Conservation (phyloP, 2,329 filamentous ascomycete species). For the Diplodia scrobiculata region DNA sequence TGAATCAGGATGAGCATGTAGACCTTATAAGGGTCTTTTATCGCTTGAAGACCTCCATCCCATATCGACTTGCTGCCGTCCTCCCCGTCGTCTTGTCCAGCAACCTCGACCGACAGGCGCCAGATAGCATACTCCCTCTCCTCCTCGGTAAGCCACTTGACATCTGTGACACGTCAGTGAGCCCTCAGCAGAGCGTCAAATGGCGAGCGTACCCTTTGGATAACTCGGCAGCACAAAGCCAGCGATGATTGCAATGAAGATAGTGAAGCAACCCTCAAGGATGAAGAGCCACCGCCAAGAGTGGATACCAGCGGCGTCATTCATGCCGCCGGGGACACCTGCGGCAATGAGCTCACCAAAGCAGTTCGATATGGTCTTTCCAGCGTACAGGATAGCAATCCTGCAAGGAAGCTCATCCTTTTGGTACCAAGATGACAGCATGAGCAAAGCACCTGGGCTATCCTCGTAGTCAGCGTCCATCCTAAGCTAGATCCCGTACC, state of each 20-base stretch:
- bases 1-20: conserved; percentile 64
- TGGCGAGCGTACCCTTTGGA: conserved; percentile 34
- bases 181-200: background rate
- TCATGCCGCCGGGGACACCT: conserved; percentile 51
- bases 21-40: conserved; percentile 61
- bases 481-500: conserved; percentile 27
- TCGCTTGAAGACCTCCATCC: conserved; percentile 59
- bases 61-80: conserved; percentile 56
- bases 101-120: conserved; percentile 60
- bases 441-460: conserved; percentile 51
- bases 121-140: conserved; percentile 45
- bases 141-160: conserved; percentile 48
- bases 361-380: conserved; percentile 53
- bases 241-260: conserved; percentile 40
- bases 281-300: conserved; percentile 44
- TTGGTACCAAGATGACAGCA: conserved; percentile 57
- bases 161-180: conserved; percentile 57
- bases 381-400: conserved; percentile 56
- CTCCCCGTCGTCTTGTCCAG: conserved; percentile 59
- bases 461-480: conserved; percentile 10
- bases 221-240: conserved; percentile 45
- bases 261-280: conserved; percentile 44
- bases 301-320: conserved; percentile 36
- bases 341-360: conserved; percentile 59
- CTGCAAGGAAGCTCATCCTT: conserved; percentile 55